Evolutionary conservation across 2,329 filamentous ascomycete species (phyloP), one percentile per base, ranked within the genome.

Genomic region (Hymenoscyphus albidus): DNA sequence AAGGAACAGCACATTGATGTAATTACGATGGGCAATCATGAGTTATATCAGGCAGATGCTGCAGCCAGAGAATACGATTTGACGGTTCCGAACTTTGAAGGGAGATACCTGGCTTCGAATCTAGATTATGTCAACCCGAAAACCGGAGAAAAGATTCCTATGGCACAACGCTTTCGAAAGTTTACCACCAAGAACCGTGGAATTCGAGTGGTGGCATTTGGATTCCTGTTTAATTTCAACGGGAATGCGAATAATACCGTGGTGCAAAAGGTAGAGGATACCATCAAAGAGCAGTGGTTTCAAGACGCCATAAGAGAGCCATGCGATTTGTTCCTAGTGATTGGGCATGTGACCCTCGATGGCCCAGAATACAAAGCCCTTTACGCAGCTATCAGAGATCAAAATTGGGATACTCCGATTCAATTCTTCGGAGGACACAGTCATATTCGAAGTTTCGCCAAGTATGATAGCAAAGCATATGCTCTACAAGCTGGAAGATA

Each of bases 191-290:
- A 93, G 80, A 92, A 96, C 70, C 91, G 92, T 70, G 90, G 89
- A 4, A 87, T 97, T 65, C 85, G 89, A 16, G 86, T 99, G 64
- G 81, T 96, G 59, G 91, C 94, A 0, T 93, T 99, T 76, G 95
- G 95, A 1, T 98, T 99, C 77, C 80, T 99, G 3, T 99, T 97
- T 77, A 88, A 99, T 78, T 99, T 99, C 72, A 91, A 85, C 0
- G 88, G 88, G 18, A 97, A 97, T 76, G 89, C 90, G 63, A 95
- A 97, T 75, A 98, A 98, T 76, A 96, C 92, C 0, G 81, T 92
- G 3, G 91, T 98, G 0, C 88, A 92, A 70, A 85, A 84, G 0
- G 93, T 97, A 1, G 86, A 90, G 69, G 84, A 96, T 9, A 90
- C 92, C 0, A 83, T 98, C 71, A 87, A 91, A 74, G 88, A 97